phyloP scores from a whole-genome alignment of 768 basidiomycete genomes.

The Lentinula boryana region DNA sequence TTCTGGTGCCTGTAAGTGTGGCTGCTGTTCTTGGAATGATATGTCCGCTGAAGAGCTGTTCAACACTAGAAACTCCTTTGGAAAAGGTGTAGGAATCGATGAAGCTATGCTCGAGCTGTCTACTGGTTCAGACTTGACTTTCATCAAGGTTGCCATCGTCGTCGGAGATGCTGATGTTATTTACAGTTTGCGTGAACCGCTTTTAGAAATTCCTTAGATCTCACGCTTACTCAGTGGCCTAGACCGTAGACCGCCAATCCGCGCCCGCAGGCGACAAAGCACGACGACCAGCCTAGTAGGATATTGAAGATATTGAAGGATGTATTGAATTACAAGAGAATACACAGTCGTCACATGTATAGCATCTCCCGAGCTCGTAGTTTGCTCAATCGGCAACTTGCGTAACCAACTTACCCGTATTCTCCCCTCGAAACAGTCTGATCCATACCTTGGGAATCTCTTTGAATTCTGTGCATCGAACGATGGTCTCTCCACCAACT shows the following conservation, averaged over 20 bases:
- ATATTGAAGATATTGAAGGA: neutral
- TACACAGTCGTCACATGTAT: neutral
- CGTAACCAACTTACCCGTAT: constrained; percentile 1
- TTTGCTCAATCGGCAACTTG: neutral
- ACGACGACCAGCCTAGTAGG: too few species aligned
- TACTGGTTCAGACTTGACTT: neutral
- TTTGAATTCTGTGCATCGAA: neutral
- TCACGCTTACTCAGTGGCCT: neutral
- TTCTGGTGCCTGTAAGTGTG: neutral
- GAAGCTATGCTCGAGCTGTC: neutral
- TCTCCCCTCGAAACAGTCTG: neutral
- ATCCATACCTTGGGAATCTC: neutral
- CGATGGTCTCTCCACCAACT: neutral
- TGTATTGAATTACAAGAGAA: neutral
- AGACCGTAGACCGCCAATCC: neutral
- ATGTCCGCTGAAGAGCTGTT: neutral
- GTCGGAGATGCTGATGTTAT: neutral
- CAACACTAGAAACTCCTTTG: neutral
- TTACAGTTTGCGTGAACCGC: neutral
- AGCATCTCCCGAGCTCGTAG: neutral
- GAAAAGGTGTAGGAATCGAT: constrained; percentile 8
- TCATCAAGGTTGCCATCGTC: constrained; percentile 9
- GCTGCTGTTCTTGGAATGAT: neutral
- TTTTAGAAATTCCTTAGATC: neutral
- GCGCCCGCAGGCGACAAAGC: neutral